Evolutionary conservation across 2,329 filamentous ascomycete species (phyloP), one percentile per base, ranked within the genome.

Genomic region (Emmonsiellopsis sp.): DNA sequence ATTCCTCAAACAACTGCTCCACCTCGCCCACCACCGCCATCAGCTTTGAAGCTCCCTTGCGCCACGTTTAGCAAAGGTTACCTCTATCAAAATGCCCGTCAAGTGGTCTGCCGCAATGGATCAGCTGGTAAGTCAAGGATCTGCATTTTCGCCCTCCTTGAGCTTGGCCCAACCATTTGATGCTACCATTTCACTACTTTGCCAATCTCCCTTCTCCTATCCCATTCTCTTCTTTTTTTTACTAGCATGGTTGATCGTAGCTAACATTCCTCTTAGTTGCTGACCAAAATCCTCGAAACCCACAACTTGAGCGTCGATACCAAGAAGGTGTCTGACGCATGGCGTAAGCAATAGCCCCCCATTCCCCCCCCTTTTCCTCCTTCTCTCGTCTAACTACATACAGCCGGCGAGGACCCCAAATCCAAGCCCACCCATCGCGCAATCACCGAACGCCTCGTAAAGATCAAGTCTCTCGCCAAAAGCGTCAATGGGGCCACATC

Each of bases 261-360:
- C 36, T 52, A 27, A 47, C n/a, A 39, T 14, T 17, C 32, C 36
- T 6, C 14, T 27, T 45, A 73, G 71, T 64, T 74, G 6, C 61
- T 74, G 0, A 54, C 71, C 1, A 72, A 70, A 34, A 69, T 73
- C 32, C 57, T 74, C 1, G 67, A 72, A 48, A 71, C 66, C 9
- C 69, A 71, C 27, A 58, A 69, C 0, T 33, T 74, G 2, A 61
- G 52, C 3, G 61, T 72, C 6, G 66, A 73, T 53, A 57, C 60
- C 10, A 64, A 62, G 17, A 63, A 61, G 6, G 63, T 73, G 5
- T 63, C 69, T 2, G 63, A 60, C 3, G 63, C 65, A 31, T 74
- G 71, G 71, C 68, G 70, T 72, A 66, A 59, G 68, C 63, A 3
- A 31, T n/a, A 11, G 3, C 14, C 9, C 3, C 21, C 14, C 33